Base-by-base conservation (phyloP, 495 filamentous ascomycete species). In the Bombardia bombarda region DNA sequence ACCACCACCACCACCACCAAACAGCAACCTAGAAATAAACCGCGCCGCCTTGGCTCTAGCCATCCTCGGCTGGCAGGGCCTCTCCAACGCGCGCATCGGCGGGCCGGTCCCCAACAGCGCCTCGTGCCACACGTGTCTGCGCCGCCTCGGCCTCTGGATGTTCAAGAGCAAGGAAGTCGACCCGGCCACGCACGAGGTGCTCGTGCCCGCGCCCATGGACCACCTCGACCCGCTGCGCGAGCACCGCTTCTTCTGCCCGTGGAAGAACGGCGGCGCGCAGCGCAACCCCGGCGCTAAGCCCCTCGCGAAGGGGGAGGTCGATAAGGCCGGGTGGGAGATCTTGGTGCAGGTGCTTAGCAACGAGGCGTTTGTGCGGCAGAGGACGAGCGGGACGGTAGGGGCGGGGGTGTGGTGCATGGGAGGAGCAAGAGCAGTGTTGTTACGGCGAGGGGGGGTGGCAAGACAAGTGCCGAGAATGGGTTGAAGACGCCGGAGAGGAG, bases 91-190 rank as follows among this genome's bases (percentile, higher is more conserved):
- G 23, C 71, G 76, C 16, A 73, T 79, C 43, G 63, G 65, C 35
- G n/a, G n/a, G n/a, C 49, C 61, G 20, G 69, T 74, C 21, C 72
- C 81, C 3, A 84, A 81, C 34, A 65, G 87, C n/a, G 80, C 81
- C 13, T 79, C 77, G 0, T 98, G 92, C 58, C 67, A 76, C 36
- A 83, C 83, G 28, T 98, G 92, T 56, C 87, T 95, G 53, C 79
- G 90, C 46, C 79, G 88, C 6, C 70, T 97, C 1, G 92, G 93
- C 1, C 74, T 98, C 6, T 98, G 92, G 92, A 80, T 98, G 65
- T 98, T 94, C 67, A 85, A 80, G 53, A 66, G 68, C 50, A 77
- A 74, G 46, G 63, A 72, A 46, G 51, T 76, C 22, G 65, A 72
- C 49, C 52, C 62, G 3, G 48, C 52, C 24, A 65, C 61, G 33